Conservation (phyloP, 202 grass and related monocot genomes). For the Alloteropsis angusta region DNA sequence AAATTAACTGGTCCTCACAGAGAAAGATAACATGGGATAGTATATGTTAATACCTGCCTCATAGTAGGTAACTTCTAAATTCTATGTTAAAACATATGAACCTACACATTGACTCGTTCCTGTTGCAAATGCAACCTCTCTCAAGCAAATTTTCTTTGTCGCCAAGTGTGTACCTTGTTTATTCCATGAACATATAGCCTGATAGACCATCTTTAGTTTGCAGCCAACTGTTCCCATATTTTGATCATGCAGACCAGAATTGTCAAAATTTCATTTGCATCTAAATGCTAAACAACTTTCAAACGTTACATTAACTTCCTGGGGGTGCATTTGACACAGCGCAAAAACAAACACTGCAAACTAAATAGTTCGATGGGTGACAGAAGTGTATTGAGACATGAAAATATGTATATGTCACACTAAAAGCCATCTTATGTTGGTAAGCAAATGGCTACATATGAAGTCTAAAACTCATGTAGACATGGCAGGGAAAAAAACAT, state of each 20-base stretch:
- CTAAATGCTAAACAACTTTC: background rate
- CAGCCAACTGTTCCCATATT: background rate
- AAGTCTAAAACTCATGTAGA: background rate
- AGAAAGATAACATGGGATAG: background rate
- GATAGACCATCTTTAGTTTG: background rate
- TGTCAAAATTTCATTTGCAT: background rate
- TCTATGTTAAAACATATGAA: background rate
- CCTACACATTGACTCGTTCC: background rate
- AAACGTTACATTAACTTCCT: background rate
- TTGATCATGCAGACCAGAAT: background rate
- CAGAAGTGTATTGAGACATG: background rate
- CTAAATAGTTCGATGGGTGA: background rate
- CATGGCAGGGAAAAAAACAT: background rate
- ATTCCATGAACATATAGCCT: background rate
- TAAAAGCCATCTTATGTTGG: background rate
- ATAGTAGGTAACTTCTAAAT: background rate
- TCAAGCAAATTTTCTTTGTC: background rate
- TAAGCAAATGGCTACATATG: background rate
- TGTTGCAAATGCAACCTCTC: background rate
- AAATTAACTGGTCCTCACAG: background rate
- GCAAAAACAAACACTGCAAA: background rate
- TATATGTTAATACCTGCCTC: background rate
- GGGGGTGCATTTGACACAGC: background rate
- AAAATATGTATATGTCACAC: background rate
- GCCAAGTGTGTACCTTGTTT: background rate